A percentile compares a stretch with the other conserved stretches of the same genome.
Evolutionary conservation across 768 basidiomycete genomes (phyloP).

Genomic region (Suillus lakei): DNA sequence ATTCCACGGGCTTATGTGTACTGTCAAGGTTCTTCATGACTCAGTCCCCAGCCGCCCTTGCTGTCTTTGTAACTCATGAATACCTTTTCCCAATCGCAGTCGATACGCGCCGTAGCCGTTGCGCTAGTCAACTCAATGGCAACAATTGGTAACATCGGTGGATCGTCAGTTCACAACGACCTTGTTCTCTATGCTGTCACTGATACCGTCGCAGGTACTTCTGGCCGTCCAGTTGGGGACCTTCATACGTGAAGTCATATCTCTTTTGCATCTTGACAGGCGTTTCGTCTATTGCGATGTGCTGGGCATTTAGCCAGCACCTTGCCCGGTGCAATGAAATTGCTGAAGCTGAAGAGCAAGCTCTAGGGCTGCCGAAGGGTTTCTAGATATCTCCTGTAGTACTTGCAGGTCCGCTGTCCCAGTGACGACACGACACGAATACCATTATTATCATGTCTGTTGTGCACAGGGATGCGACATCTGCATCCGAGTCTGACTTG

Average conservation of each 20-base stretch:
- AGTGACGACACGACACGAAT: background rate
- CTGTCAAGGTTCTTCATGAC: constrained; percentile 71
- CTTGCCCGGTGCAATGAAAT: constrained; percentile 44
- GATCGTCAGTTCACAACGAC: constrained; percentile 58
- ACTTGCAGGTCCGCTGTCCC: background rate
- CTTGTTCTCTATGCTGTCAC: background rate
- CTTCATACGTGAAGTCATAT: constrained; percentile 70
- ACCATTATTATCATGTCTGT: background rate
- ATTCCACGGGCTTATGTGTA: constrained; percentile 1
- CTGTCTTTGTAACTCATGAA: constrained; percentile 60
- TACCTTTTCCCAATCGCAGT: constrained; percentile 72
- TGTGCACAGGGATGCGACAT: background rate
- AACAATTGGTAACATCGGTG: constrained; percentile 79
- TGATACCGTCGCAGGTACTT: constrained; percentile 48
- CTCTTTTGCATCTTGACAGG: constrained; percentile 69
- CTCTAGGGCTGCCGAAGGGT: constrained; percentile 38
- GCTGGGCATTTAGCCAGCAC: constrained; percentile 49
- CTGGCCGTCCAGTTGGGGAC: constrained; percentile 73
- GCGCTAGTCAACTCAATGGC: constrained; percentile 80
- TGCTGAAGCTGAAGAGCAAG: constrained; percentile 41
- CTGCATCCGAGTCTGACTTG: background rate
- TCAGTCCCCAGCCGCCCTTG: constrained; percentile 69
- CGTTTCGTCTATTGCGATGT: constrained; percentile 52
- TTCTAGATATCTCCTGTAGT: constrained; percentile 50
- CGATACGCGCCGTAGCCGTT: constrained; percentile 84